Evolutionary conservation across 192 early-diverging fungal species (phyloP).

Genomic region (Neocallimastix lanati): DNA sequence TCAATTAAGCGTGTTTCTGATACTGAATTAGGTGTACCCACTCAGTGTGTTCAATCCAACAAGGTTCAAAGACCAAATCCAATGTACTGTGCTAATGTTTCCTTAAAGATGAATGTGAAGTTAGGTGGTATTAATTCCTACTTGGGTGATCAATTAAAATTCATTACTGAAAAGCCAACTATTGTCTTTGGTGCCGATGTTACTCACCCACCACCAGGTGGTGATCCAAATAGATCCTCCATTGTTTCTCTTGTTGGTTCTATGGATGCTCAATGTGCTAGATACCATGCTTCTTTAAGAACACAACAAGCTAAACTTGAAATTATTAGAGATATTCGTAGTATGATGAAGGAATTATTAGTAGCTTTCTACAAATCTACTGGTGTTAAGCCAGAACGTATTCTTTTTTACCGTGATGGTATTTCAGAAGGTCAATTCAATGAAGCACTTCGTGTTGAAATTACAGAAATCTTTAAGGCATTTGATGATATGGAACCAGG

Average conservation of each 20-base stretch:
- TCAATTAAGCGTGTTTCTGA: slow-evolving; percentile 29
- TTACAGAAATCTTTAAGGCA: neutral
- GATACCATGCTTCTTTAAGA: slow-evolving; percentile 38
- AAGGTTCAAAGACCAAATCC: slow-evolving; percentile 1
- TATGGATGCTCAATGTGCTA: slow-evolving; percentile 21
- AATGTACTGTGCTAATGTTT: slow-evolving; percentile 9
- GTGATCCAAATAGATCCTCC: slow-evolving; percentile 23
- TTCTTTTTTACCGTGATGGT: slow-evolving; percentile 75
- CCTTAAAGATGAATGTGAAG: slow-evolving; percentile 44
- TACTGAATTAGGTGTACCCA: slow-evolving; percentile 21
- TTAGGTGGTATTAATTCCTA: slow-evolving; percentile 32
- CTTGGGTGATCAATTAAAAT: slow-evolving; percentile 6
- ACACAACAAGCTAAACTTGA: slow-evolving; percentile 49
- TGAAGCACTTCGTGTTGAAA: neutral
- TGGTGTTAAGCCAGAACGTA: slow-evolving; percentile 44
- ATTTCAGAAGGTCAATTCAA: slow-evolving; percentile 2
- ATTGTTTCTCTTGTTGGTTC: slow-evolving; percentile 55
- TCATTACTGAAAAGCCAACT: slow-evolving; percentile 11
- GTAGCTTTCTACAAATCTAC: slow-evolving; percentile 33
- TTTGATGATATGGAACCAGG: neutral
- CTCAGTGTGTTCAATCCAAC: slow-evolving; percentile 22
- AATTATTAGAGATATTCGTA: slow-evolving; percentile 47
- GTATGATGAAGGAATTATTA: slow-evolving; percentile 43
- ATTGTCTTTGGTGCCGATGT: slow-evolving; percentile 40
- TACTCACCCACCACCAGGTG: slow-evolving; percentile 22